These are phyloP conservation scores for Fomitiporia mediterranea DNA, from an alignment of 1,284 basidiomycete species.

Conservation along the genomic window DNA sequence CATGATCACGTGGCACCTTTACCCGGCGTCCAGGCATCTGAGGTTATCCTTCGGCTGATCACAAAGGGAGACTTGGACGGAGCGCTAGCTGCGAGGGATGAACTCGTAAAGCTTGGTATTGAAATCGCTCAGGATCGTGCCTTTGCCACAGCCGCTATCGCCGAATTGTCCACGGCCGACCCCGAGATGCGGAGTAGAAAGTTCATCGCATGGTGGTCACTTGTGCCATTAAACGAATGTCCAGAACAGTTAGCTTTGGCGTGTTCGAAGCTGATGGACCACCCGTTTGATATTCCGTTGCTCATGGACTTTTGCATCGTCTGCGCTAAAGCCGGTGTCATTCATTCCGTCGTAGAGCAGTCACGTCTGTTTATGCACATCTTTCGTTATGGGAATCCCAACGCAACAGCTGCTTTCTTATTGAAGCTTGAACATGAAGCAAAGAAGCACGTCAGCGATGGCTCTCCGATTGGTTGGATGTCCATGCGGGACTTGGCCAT, in stretches of 20 bases:
- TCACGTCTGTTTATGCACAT: slow-evolving; percentile 10
- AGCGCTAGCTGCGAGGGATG: slow-evolving; percentile 12
- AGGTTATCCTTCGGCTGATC: slow-evolving; percentile 13
- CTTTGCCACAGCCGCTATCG: slow-evolving; percentile 3
- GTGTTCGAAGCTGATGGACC: background rate
- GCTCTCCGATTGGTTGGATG: slow-evolving; percentile 2
- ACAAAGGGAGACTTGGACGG: slow-evolving; percentile 10
- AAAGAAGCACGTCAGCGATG: background rate
- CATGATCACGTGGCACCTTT: background rate
- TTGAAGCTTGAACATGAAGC: slow-evolving; percentile 6
- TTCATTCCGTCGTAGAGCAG: background rate
- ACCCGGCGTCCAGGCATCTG: background rate
- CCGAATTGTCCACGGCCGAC: slow-evolving; percentile 1
- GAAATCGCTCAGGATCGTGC: background rate
- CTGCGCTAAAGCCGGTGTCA: background rate
- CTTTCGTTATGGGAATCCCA: slow-evolving; percentile 12
- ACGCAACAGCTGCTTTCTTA: slow-evolving; percentile 9
- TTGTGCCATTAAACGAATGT: background rate
- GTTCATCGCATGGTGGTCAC: slow-evolving; percentile 15
- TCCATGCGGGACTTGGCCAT: slow-evolving; percentile 13
- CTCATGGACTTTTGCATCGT: slow-evolving; percentile 15
- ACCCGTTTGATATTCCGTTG: slow-evolving; percentile 15
- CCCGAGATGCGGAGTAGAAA: background rate
- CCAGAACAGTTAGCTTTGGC: background rate
- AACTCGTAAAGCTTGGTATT: slow-evolving; percentile 8